Base-by-base conservation (phyloP, 441 rosid genomes). In the Pelargonium cotyledonis region DNA sequence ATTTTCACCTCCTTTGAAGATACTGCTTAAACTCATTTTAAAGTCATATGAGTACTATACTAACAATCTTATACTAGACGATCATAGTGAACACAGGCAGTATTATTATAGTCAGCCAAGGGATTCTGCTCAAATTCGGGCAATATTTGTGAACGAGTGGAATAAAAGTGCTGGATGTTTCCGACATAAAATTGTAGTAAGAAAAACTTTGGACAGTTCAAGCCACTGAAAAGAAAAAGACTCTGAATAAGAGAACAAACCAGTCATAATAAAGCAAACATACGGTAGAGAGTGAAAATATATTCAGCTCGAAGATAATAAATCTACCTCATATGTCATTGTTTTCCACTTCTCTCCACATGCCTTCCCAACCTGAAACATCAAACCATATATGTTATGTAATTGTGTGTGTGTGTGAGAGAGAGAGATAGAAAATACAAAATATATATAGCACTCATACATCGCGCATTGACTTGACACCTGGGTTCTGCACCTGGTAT, bases 341-440 rank as follows among this genome's bases (percentile, higher is more conserved):
- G 86, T 81, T 75, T 88, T 91, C 99, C 99, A 95, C 83, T 89
- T 91, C 78, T 86, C 97, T 73, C 99, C 97, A 75, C 97, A 88
- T 69, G 96, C 92, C 88, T 90, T 91, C 38, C 99, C 97, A 83
- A 95, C 80, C 97, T 91, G 75, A 63, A 76, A 69, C 70, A 61
- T 67, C 70, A 53, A 60, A 16, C 18, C 6, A 55, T 47, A 40
- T 67, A 35, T 9, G 23, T 73, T 53, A 69, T 58, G 71, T 58
- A 53, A n/a, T 65, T 10, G n/a, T 43, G 49, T 69, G 16, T 71
- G 65, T 65, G 62, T 26, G 26, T 4, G 53, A 65, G 55, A 60
- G 63, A 61, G 60, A 69, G 55, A 5, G 47, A 66, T 61, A 53
- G 19, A 40, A 69, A 77, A 51, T 9, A 71, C 21, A 58, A 21